Conservation (phyloP, 345 rosid genomes). For the Jatropha curcas region DNA sequence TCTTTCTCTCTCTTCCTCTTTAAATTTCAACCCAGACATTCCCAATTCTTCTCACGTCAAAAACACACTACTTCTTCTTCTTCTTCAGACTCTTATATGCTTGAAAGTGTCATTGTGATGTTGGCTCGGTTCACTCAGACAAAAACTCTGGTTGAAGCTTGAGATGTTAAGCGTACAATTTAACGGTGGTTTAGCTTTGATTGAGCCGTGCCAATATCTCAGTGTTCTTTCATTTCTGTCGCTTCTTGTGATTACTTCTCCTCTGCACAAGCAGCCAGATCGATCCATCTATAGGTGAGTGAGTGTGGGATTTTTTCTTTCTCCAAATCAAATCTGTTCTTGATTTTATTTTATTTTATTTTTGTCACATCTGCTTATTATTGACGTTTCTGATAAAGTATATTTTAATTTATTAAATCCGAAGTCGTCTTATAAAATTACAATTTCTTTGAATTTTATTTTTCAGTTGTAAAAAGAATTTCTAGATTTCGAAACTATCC, state of each 20-base stretch:
- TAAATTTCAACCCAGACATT: constrained; percentile 6
- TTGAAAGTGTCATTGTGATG: constrained; percentile 30
- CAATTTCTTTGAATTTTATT: too few species aligned
- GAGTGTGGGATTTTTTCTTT: too few species aligned
- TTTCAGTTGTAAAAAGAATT: too few species aligned
- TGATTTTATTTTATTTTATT: too few species aligned
- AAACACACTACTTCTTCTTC: not conserved
- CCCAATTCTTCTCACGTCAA: not conserved
- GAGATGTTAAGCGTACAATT: not conserved
- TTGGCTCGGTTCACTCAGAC: constrained; percentile 34
- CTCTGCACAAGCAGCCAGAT: not conserved
- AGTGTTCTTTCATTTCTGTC: constrained; percentile 52
- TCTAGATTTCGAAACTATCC: too few species aligned
- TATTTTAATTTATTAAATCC: too few species aligned
- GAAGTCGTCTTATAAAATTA: too few species aligned
- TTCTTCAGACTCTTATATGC: not conserved
- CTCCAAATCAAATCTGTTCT: too few species aligned
- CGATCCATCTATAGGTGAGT: not conserved
- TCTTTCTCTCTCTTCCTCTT: not conserved
- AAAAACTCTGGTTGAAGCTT: not conserved
- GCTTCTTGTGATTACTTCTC: not conserved
- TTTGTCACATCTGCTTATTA: too few species aligned
- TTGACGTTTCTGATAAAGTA: too few species aligned
- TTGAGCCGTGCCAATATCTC: constrained; percentile 99
- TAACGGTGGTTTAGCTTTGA: constrained; percentile 46